Conservation (phyloP, 2,329 filamentous ascomycete genomes). For the Botryotinia narcissicola region DNA sequence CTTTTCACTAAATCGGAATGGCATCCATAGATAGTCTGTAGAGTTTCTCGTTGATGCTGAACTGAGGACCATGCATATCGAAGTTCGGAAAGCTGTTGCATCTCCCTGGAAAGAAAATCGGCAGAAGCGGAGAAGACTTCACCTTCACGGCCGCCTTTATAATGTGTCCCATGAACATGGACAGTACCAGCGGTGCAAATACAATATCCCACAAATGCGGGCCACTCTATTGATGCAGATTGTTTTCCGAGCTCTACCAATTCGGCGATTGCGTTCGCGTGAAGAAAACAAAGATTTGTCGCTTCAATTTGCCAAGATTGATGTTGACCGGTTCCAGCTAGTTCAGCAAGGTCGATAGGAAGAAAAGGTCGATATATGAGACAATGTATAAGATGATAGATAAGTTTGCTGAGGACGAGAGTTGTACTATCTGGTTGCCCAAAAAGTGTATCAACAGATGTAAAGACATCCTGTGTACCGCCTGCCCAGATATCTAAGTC, state of each 20-base stretch:
- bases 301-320: slow-evolving; percentile 93
- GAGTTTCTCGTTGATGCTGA: slow-evolving; percentile 74
- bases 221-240: slow-evolving; percentile 75
- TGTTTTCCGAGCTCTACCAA: slow-evolving; percentile 71
- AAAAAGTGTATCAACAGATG: slow-evolving; percentile 71
- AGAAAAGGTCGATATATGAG: slow-evolving; percentile 84
- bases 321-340: slow-evolving; percentile 76
- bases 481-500: slow-evolving; percentile 84
- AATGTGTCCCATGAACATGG: slow-evolving; percentile 82
- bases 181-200: slow-evolving; percentile 84
- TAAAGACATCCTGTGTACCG: slow-evolving; percentile 75
- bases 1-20: slow-evolving; percentile 78
- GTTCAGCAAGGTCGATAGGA: slow-evolving; percentile 77
- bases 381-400: slow-evolving; percentile 85
- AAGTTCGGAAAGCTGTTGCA: slow-evolving; percentile 75
- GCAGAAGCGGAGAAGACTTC: slow-evolving; percentile 58
- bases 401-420: slow-evolving; percentile 77
- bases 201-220: slow-evolving; percentile 82
- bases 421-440: slow-evolving; percentile 75
- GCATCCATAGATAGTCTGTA: slow-evolving; percentile 75
- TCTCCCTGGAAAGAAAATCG: slow-evolving; percentile 73
- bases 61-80: slow-evolving; percentile 74
- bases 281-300: slow-evolving; percentile 80
- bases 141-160: slow-evolving; percentile 47
- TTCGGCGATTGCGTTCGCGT: slow-evolving; percentile 84